Conservation (phyloP, 2,329 filamentous ascomycete genomes). For the Orbilia oligospora region DNA sequence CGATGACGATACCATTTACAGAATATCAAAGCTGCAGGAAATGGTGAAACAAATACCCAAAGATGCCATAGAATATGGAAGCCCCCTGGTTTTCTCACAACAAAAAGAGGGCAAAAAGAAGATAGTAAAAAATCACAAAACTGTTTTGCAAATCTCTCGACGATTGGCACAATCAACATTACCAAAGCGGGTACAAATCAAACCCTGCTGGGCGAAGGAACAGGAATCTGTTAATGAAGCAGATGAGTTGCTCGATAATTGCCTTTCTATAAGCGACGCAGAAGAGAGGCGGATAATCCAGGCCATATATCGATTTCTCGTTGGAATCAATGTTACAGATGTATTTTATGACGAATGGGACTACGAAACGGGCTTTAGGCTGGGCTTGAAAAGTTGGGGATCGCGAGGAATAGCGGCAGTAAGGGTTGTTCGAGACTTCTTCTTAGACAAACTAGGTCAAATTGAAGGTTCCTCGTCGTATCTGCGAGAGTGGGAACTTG, state of each 20-base stretch:
- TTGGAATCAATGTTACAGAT: background rate
- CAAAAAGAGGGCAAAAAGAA: background rate
- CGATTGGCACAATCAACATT: background rate
- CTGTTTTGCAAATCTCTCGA: background rate
- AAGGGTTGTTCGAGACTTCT: background rate
- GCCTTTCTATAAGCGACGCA: background rate
- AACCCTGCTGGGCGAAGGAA: too few relatives aligned
- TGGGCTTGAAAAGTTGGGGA: background rate
- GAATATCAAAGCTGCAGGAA: too few relatives aligned
- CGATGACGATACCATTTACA: too few relatives aligned
- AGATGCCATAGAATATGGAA: background rate
- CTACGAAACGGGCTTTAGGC: too few relatives aligned
- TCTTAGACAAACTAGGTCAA: background rate
- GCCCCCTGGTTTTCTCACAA: background rate
- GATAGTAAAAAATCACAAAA: background rate
- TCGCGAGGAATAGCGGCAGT: background rate
- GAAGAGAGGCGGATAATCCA: background rate
- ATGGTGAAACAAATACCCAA: background rate
- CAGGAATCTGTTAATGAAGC: too few relatives aligned
- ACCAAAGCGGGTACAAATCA: background rate
- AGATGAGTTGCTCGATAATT: background rate
- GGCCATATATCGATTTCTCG: slow-evolving; percentile 6
- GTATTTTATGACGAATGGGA: too few relatives aligned
- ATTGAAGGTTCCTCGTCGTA: background rate
- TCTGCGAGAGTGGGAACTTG: background rate